Evolutionary conservation across 1,139 yeast species (phyloP).

Genomic region (Magnusiomyces magnusii): DNA sequence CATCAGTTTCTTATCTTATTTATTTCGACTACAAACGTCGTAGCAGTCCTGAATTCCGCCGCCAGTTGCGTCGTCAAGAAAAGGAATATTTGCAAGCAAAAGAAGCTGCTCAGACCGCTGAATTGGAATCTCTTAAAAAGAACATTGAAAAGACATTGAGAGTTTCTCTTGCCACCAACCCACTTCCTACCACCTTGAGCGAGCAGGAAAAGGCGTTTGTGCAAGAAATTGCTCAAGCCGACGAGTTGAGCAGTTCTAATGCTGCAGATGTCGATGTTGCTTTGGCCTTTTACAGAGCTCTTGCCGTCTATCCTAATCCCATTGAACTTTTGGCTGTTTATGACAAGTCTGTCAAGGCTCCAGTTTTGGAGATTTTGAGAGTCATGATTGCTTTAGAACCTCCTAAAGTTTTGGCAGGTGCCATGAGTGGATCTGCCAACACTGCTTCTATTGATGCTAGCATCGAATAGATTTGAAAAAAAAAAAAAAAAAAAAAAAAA

Average conservation of each 20-base stretch:
- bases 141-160: slow-evolving; percentile 54
- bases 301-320: slow-evolving; percentile 90
- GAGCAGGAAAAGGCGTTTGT: slow-evolving; percentile 75
- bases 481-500: background rate
- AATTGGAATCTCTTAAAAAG: slow-evolving; percentile 49
- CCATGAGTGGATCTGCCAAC: slow-evolving; percentile 23
- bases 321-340: slow-evolving; percentile 82
- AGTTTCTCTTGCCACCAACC: slow-evolving; percentile 58
- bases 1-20: slow-evolving; percentile 60
- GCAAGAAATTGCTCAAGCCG: slow-evolving; percentile 79
- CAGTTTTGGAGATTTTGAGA: slow-evolving; percentile 72
- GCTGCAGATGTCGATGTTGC: slow-evolving; percentile 55
- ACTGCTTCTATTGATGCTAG: slow-evolving; percentile 23
- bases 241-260: slow-evolving; percentile 34
- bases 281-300: slow-evolving; percentile 87
- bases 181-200: slow-evolving; percentile 63
- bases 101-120: slow-evolving; percentile 50
- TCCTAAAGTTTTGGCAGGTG: slow-evolving; percentile 59
- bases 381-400: slow-evolving; percentile 88
- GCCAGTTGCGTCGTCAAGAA: slow-evolving; percentile 54
- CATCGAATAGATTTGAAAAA: background rate
- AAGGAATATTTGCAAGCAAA: slow-evolving; percentile 48
- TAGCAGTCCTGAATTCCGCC: slow-evolving; percentile 73
- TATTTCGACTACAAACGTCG: slow-evolving; percentile 94
- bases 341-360: slow-evolving; percentile 79